Conservation (phyloP, 2,329 filamentous ascomycete species). For the Raffaelea arxii region DNA sequence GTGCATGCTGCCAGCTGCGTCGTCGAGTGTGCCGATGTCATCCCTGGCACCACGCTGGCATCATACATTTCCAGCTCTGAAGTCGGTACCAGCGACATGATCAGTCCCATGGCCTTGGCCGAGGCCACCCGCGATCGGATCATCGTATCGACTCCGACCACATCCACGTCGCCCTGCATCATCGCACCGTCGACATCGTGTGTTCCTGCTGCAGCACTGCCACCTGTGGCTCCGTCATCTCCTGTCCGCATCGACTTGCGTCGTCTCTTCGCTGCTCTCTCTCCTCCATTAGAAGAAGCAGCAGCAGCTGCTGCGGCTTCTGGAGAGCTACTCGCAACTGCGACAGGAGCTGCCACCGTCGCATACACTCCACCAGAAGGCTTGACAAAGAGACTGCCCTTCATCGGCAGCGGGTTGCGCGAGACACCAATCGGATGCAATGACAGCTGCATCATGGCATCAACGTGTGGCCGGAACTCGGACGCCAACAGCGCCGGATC, state of each 20-base stretch:
- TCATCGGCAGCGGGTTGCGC: constrained; percentile 86
- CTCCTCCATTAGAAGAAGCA: constrained; percentile 43
- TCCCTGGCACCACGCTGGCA: constrained; percentile 51
- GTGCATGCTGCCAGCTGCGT: constrained; percentile 78
- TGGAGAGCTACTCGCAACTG: constrained; percentile 34
- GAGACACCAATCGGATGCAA: constrained; percentile 88
- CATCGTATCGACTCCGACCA: constrained; percentile 82
- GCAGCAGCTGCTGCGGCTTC: too few relatives aligned
- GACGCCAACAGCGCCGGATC: constrained; percentile 55
- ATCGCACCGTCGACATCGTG: constrained; percentile 98
- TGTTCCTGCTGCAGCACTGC: constrained; percentile 50
- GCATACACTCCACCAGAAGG: constrained; percentile 83
- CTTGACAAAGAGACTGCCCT: constrained; percentile 78
- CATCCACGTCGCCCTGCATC: constrained; percentile 92
- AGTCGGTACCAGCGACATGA: constrained; percentile 69
- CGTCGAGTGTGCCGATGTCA: constrained; percentile 69
- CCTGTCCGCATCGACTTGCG: constrained; percentile 80
- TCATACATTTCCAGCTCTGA: constrained; percentile 54
- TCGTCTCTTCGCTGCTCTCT: constrained; percentile 63
- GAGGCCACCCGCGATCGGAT: constrained; percentile 84
- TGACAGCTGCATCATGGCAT: constrained; percentile 73
- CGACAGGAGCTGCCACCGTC: constrained; percentile 32
- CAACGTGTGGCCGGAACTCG: constrained; percentile 67
- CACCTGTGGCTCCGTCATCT: constrained; percentile 52
- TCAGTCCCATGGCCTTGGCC: constrained; percentile 73